Evolutionary conservation across 495 filamentous ascomycete species (phyloP), one percentile per base, ranked within the genome.

Genomic region (Ramalina intermedia): DNA sequence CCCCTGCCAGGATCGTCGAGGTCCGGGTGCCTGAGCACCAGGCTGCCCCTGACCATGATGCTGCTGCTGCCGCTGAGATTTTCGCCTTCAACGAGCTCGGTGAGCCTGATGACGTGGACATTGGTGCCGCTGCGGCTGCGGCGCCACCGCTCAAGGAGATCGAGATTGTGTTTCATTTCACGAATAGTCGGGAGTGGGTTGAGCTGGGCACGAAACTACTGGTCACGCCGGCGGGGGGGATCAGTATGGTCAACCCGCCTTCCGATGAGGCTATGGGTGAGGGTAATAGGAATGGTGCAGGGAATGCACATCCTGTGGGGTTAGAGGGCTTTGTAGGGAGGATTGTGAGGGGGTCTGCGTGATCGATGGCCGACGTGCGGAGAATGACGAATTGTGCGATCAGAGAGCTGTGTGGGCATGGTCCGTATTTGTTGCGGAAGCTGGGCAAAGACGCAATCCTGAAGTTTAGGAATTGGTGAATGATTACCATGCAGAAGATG

Each of bases 111-210:
- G 60, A 61, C 1, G 64, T 68, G 18, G 68, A 71, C n/a, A 54
- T 57, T 44, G 55, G 41, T 27, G 64, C 51, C 8, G 60, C 1
- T 56, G 59, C 17, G 11, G 37, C 46, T 17, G 35, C 16, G 9
- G 6, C 48, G 53, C 43, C 50, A 60, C 37, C 33, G 39, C 61
- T 66, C 27, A 45, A 51, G 43, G 50, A 56, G 44, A 70, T 81
- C 8, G 70, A 82, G 54, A 82, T 94, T 35, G 79, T 76, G 0
- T 81, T 95, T 53, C 78, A 82, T 38, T 78, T 98, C 47, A 65
- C 84, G 12, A 77, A 78, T 6, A 81, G 76, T 40, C 74, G 81
- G 24, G 89, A 96, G 60, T 96, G 87, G 83, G 69, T 96, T 37
- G 85, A 94, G 63, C 55, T 85, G 11, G 90, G 81, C 2, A 81